phyloP scores from a whole-genome alignment of 257 asterid genomes.

The Asclepias syriaca region DNA sequence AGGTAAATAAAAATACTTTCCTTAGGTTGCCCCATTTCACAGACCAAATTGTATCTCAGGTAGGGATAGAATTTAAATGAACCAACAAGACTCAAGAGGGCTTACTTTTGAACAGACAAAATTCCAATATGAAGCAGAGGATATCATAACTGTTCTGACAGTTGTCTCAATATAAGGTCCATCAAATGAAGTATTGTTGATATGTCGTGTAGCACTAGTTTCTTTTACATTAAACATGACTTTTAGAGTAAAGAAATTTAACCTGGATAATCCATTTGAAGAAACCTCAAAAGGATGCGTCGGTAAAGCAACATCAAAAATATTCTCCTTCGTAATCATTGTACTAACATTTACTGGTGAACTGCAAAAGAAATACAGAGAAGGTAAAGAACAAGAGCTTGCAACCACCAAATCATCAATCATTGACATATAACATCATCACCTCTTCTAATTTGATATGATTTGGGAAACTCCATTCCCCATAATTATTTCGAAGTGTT shows the following conservation, averaged over 20 bases:
- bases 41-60: background rate
- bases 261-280: slow-evolving; percentile 67
- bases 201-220: background rate
- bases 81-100: background rate
- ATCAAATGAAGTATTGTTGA: background rate
- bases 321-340: slow-evolving; percentile 53
- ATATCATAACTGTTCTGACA: background rate
- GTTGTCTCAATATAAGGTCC: background rate
- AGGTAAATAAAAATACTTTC: background rate
- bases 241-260: slow-evolving; percentile 10
- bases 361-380: slow-evolving; percentile 48
- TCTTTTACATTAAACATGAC: background rate
- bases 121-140: background rate
- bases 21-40: background rate
- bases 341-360: slow-evolving; percentile 62
- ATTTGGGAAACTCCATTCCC: background rate
- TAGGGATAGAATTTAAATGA: background rate
- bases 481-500: background rate
- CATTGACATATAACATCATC: background rate
- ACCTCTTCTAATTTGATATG: background rate
- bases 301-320: slow-evolving; percentile 68
- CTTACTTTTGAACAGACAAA: background rate
- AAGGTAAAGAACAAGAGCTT: slow-evolving; percentile 18
- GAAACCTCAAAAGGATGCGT: slow-evolving; percentile 44
- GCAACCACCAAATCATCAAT: background rate